Base-by-base conservation (phyloP, 768 basidiomycete species). In the Lactarius hengduanensis region DNA sequence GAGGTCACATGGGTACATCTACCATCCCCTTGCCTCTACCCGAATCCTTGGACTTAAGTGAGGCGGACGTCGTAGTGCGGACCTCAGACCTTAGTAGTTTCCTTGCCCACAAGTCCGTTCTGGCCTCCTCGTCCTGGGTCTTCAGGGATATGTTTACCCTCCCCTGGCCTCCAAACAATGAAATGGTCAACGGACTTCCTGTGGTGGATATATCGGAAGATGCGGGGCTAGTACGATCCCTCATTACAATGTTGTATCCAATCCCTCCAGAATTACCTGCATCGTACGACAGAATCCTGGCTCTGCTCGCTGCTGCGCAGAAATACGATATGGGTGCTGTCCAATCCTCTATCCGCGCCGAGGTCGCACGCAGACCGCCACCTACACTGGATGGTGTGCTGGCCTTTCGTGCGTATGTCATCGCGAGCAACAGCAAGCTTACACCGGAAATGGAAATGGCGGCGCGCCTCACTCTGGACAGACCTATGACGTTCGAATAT, bases 61-160 rank as follows among this genome's bases (percentile, higher is more conserved):
- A 53, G 50, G 50, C 26, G 2, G 50, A 53, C 13, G n/a, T 53
- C 26, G 4, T 26, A 13, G 50, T 53, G 3, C 50, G 50, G 50
- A 22, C 50, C 22, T 53, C 22, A 26, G 50, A 53, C 50, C 50
- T 53, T 16, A 26, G 13, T 26, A 53, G 1, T 15, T 53, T 53
- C 50, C 47, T 13, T 53, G 26, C 26, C 26, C 50, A 53, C 50
- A 53, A 53, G 6, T 53, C 50, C 0, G 50, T 26, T 53, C 13
- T 53, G 26, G 50, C 50, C 22, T 53, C 77, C 16, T 71, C 77
- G 0, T 79, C 79, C 7, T 71, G 75, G 0, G 72, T 76, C 67
- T 81, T 78, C 63, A 68, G 73, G 36, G 64, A 70, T 22, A 72
- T 80, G 62, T 76, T 79, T 57, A 40, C 65, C 10, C 61, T 76